Conservation (phyloP, 2,329 filamentous ascomycete genomes). For the Colletotrichum sojae region DNA sequence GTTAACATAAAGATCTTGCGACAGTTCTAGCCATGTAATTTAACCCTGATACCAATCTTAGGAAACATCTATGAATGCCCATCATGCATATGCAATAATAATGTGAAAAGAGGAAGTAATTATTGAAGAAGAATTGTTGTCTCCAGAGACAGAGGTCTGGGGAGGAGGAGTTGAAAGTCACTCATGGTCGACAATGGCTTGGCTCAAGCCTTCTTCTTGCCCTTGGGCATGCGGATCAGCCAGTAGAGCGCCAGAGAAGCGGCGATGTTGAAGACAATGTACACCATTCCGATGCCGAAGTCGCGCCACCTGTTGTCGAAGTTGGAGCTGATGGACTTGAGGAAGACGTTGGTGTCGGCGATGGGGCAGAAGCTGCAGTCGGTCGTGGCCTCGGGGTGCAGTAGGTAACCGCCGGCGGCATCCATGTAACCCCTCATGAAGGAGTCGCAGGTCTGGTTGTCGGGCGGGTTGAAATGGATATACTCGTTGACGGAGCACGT, state of each 20-base stretch:
- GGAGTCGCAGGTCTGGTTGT: slow-evolving; percentile 57
- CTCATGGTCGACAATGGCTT: background rate
- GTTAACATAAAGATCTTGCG: background rate
- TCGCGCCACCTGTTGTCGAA: slow-evolving; percentile 68
- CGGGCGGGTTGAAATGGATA: slow-evolving; percentile 68
- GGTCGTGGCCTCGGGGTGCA: slow-evolving; percentile 56
- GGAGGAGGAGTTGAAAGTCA: background rate
- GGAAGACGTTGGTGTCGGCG: slow-evolving; percentile 54
- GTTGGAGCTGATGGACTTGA: slow-evolving; percentile 56
- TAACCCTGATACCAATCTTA: background rate
- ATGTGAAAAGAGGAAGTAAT: background rate
- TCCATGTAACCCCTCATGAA: slow-evolving; percentile 64
- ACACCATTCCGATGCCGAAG: slow-evolving; percentile 67
- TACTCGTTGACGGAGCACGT: slow-evolving; percentile 56
- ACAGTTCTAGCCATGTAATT: slow-evolving; percentile 13
- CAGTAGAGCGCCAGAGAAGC: slow-evolving; percentile 65
- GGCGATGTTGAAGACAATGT: slow-evolving; percentile 63
- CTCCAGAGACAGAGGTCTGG: background rate
- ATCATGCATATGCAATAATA: slow-evolving; percentile 12
- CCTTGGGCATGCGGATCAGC: slow-evolving; percentile 53
- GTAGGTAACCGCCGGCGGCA: slow-evolving; percentile 61
- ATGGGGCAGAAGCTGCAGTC: slow-evolving; percentile 62
- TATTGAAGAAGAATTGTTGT: background rate
- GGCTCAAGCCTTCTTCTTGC: slow-evolving; percentile 37
- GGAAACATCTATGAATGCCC: slow-evolving; percentile 21